Percentiles rank a stretch among this genome's conserved stretches.
phyloP scores from a whole-genome alignment of 805 yeast species.

The Sugiyamaella smithiae region DNA sequence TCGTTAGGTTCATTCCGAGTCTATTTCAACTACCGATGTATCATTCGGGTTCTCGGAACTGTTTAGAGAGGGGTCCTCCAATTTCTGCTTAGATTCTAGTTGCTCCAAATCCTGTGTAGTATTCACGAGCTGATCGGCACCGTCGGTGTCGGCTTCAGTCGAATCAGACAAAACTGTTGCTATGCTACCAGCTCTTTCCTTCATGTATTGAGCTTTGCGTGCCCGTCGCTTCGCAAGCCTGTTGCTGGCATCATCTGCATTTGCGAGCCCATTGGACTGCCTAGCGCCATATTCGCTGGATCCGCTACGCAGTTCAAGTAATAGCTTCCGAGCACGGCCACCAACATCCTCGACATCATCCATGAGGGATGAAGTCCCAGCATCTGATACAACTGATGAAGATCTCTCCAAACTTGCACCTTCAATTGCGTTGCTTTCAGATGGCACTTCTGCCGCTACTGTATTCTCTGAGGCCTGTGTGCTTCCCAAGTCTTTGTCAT shows the following conservation, averaged over 20 bases:
- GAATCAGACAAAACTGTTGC: not conserved
- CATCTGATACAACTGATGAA: not conserved
- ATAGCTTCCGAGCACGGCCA: constrained; percentile 58
- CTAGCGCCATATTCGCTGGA: constrained; percentile 14
- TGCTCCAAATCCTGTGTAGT: not conserved
- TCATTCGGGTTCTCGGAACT: not conserved
- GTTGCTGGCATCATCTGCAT: constrained; percentile 11
- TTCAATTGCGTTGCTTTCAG: not conserved
- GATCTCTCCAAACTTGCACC: constrained; percentile 1
- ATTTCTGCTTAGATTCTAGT: constrained; percentile 1
- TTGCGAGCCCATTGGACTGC: constrained; percentile 12
- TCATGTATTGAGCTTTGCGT: constrained; percentile 22
- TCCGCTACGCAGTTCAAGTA: constrained; percentile 56
- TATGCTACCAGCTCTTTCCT: not conserved
- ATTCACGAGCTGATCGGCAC: not conserved
- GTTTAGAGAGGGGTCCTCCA: too few species aligned
- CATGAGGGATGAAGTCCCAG: not conserved
- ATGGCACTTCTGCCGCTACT: not conserved
- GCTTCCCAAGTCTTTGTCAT: not conserved
- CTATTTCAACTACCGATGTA: not conserved
- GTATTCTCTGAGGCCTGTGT: not conserved
- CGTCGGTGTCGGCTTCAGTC: not conserved
- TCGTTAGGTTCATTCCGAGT: constrained; percentile 3
- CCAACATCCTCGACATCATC: constrained; percentile 46
- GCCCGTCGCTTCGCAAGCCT: constrained; percentile 28